These are phyloP conservation scores for Leucocoprinus sp. DNA, from an alignment of 768 basidiomycete species.

Conservation along the genomic window DNA sequence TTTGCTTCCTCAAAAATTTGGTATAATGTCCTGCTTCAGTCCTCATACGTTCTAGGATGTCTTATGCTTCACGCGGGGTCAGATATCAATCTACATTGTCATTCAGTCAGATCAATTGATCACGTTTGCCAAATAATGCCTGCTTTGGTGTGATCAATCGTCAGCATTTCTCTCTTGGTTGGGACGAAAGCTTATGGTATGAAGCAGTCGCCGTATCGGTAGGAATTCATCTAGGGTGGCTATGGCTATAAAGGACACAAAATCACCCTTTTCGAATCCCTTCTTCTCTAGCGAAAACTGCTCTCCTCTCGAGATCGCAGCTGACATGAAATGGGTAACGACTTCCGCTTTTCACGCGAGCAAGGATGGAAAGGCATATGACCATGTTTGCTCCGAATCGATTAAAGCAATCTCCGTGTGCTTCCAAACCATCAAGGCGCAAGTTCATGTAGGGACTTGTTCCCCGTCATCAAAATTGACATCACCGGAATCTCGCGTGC, in stretches of 20 bases:
- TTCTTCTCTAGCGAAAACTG: not conserved
- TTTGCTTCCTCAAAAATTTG: not conserved
- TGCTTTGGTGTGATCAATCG: not conserved
- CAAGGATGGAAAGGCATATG: not conserved
- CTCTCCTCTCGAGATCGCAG: not conserved
- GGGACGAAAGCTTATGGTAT: not conserved
- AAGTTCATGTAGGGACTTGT: not conserved
- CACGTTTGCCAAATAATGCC: not conserved
- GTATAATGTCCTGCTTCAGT: not conserved
- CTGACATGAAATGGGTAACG: not conserved
- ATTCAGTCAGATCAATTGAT: not conserved
- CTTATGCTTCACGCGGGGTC: not conserved
- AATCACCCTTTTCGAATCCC: not conserved
- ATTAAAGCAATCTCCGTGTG: not conserved
- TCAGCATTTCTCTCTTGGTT: not conserved
- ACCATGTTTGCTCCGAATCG: not conserved
- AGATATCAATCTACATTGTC: not conserved
- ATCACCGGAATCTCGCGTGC: not conserved
- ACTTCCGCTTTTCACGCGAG: not conserved
- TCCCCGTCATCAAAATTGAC: not conserved
- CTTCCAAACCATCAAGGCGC: not conserved
- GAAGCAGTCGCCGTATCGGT: not conserved
- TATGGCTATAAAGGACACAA: not conserved
- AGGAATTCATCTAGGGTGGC: not conserved
- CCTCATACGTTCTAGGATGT: not conserved